Evolutionary conservation across 305 asterid species (phyloP).

Genomic region (Plantago coronopus): DNA sequence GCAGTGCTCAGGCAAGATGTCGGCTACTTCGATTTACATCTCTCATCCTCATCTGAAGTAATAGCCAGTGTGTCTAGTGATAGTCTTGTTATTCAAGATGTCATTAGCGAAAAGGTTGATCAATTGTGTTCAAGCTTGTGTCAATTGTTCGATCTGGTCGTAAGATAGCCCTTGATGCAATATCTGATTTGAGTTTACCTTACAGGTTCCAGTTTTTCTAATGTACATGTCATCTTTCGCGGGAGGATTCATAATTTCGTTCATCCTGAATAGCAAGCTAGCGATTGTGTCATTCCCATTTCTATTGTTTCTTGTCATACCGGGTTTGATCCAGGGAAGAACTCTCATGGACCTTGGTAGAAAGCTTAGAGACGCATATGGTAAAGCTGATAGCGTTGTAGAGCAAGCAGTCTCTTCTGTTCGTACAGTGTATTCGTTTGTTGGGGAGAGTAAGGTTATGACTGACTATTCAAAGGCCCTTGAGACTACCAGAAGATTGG

Average conservation of each 20-base stretch:
- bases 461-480: too few relatives aligned
- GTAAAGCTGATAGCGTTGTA: slow-evolving; percentile 69
- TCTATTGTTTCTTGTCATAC: slow-evolving; percentile 55
- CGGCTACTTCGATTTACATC: slow-evolving; percentile 81
- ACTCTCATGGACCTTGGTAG: slow-evolving; percentile 60
- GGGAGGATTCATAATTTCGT: slow-evolving; percentile 55
- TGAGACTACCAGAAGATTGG: slow-evolving; percentile 62
- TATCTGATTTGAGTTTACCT: too few relatives aligned
- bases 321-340: slow-evolving; percentile 84
- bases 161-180: too few relatives aligned
- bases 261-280: slow-evolving; percentile 66
- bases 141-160: too few relatives aligned
- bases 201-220: slow-evolving; percentile 73
- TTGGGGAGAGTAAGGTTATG: slow-evolving; percentile 58
- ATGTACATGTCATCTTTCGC: slow-evolving; percentile 67
- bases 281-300: slow-evolving; percentile 79
- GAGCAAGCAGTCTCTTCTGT: slow-evolving; percentile 80
- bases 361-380: slow-evolving; percentile 57
- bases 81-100: slow-evolving; percentile 82
- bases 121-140: too few relatives aligned
- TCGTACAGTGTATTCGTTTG: slow-evolving; percentile 65
- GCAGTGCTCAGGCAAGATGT: slow-evolving; percentile 94
- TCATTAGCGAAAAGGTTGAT: slow-evolving; percentile 81
- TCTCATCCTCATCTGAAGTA: slow-evolving; percentile 81
- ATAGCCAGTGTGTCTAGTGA: slow-evolving; percentile 78